phyloP scores from a whole-genome alignment of 495 filamentous ascomycete genomes.

The Aspergillus panamensis region DNA sequence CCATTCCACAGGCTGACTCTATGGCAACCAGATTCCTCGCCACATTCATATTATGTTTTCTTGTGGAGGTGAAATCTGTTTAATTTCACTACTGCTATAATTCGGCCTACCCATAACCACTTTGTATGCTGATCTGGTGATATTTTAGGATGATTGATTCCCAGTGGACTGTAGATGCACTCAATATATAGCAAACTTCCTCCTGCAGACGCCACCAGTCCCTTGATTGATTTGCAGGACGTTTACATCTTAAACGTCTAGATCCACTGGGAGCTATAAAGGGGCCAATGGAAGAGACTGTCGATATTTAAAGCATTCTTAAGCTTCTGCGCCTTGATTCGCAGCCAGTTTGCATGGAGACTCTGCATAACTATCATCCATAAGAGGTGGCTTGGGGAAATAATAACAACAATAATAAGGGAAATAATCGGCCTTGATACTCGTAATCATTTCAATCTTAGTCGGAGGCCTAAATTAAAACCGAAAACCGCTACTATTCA shows the following conservation, averaged over 20 bases:
- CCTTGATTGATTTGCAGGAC: neutral
- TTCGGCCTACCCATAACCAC: neutral
- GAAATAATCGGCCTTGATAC: neutral
- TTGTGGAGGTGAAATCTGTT: neutral
- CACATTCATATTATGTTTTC: slow-evolving; percentile 4
- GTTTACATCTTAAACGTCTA: neutral
- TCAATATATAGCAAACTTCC: neutral
- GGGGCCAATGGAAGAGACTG: slow-evolving; percentile 1
- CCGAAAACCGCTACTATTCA: neutral
- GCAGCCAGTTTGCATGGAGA: neutral
- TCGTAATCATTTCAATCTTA: neutral
- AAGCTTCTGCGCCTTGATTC: slow-evolving; percentile 4
- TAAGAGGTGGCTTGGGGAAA: neutral
- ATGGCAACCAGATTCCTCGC: slow-evolving; percentile 10
- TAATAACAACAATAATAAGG: neutral
- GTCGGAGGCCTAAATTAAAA: neutral
- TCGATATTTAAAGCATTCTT: slow-evolving; percentile 15
- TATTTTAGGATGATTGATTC: neutral
- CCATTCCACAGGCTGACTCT: neutral
- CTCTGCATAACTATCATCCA: neutral
- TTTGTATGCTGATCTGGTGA: neutral
- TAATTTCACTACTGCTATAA: neutral
- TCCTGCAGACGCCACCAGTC: slow-evolving; percentile 16
- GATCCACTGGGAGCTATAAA: neutral
- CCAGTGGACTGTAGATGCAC: neutral